These are phyloP conservation scores for Leccinum griseonigrum DNA, from an alignment of 1,284 basidiomycete genomes.

Conservation along the genomic window DNA sequence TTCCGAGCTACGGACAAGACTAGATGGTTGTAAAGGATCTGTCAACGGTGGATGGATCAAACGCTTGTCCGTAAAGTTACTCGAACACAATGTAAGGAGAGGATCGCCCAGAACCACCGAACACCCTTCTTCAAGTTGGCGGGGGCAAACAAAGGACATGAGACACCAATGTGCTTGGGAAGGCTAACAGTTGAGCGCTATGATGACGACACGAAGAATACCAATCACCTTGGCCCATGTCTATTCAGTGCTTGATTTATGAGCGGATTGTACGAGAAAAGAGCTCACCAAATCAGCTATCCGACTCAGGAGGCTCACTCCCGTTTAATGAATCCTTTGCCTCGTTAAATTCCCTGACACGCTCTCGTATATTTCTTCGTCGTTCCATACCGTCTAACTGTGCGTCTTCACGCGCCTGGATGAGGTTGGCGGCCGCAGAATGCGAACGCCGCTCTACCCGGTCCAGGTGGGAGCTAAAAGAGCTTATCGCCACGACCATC, in stretches of 20 bases:
- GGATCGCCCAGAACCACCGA: background rate
- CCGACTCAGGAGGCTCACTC: background rate
- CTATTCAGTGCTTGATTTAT: background rate
- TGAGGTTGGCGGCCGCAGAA: slow-evolving; percentile 41
- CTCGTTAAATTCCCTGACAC: slow-evolving; percentile 30
- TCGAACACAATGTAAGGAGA: background rate
- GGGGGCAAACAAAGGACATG: background rate
- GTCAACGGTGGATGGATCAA: background rate
- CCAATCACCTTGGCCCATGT: background rate
- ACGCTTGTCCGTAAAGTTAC: background rate
- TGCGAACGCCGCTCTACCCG: slow-evolving; percentile 28
- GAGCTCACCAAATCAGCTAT: background rate
- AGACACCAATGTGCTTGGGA: background rate
- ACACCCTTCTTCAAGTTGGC: background rate
- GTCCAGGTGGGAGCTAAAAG: slow-evolving; percentile 19
- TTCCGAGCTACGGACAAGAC: background rate
- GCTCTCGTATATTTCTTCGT: slow-evolving; percentile 38
- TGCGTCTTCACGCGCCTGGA: slow-evolving; percentile 42
- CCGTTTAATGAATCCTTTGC: background rate
- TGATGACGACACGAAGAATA: background rate
- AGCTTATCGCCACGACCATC: slow-evolving; percentile 10
- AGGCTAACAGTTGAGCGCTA: background rate
- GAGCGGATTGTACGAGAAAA: background rate
- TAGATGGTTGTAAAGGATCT: background rate
- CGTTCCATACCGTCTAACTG: slow-evolving; percentile 39